These are phyloP conservation scores for Neofusicoccum parvum DNA, from an alignment of 2,329 filamentous ascomycete genomes.

Conservation along the genomic window DNA sequence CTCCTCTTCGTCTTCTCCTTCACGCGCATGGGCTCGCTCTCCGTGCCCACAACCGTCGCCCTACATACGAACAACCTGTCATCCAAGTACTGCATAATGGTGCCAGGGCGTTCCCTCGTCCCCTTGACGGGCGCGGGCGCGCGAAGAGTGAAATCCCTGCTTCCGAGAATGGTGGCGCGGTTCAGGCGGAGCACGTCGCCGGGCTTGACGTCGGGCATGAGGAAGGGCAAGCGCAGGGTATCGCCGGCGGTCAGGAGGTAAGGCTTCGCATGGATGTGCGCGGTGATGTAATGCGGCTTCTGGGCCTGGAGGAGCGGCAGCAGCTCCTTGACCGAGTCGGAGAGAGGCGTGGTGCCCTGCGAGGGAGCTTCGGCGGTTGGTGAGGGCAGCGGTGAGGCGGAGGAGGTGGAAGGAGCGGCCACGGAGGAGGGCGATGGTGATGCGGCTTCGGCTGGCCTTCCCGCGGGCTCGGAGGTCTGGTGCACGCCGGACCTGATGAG, in stretches of 20 bases:
- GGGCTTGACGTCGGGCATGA: constrained; percentile 56
- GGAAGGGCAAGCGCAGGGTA: constrained; percentile 52
- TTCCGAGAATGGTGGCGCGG: constrained; percentile 79
- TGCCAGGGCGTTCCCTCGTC: constrained; percentile 33
- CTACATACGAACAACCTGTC: constrained; percentile 82
- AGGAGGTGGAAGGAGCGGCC: constrained; percentile 23
- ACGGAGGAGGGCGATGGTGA: constrained; percentile 25
- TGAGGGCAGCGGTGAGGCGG: constrained; percentile 27
- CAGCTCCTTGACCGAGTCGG: constrained; percentile 61
- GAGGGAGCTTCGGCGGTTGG: constrained; percentile 33
- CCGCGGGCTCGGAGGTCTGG: constrained; percentile 29
- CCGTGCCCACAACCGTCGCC: constrained; percentile 80
- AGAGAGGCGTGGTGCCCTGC: constrained; percentile 47
- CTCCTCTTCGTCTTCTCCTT: constrained; percentile 67
- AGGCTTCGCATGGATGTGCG: constrained; percentile 76
- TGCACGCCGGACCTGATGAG: constrained; percentile 53
- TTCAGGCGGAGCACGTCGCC: constrained; percentile 89
- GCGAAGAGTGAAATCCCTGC: constrained; percentile 86
- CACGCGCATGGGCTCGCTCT: constrained; percentile 65
- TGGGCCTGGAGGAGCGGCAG: constrained; percentile 74
- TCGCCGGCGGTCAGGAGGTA: constrained; percentile 72
- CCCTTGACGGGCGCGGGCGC: constrained; percentile 39
- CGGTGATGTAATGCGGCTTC: constrained; percentile 74
- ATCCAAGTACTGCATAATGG: constrained; percentile 66
- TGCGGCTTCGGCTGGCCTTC: constrained; percentile 22